Evolutionary conservation across 805 yeast species (phyloP), one percentile per base, ranked within the genome.

Genomic region (Isabelozyma pseudorhagii): DNA sequence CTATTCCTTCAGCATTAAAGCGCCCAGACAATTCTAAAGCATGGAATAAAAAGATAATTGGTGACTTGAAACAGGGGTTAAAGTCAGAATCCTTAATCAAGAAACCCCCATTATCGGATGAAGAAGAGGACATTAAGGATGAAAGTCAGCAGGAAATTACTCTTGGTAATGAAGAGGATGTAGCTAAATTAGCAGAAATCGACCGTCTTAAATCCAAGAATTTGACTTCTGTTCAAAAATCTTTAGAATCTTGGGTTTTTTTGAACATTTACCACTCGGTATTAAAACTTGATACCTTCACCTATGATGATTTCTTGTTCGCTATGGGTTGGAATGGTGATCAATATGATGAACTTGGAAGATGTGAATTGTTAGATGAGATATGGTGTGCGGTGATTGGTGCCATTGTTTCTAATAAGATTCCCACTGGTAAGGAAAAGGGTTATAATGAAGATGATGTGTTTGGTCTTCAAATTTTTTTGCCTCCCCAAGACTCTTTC

Each of bases 221-320:
- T 11, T 44, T 68, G 2, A 38, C 43, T 4, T 36, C 60, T 6
- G 53, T 69, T 3, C 74, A 68, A 45, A 80, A 79, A 45, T 77
- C 85, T 0, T 61, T 90, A 21, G 92, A 88, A 57, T 64, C 79
- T 3, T 90, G 96, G 96, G 72, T 81, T 1, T 90, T 89, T 58
- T 64, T 89, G 28, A 88, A 88, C 62, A 77, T 87, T 46, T 89
- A 84, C 63, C 81, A 83, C 55, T 76, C 77, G 36, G 82, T 89
- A 0, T 68, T 89, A 31, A 61, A 77, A 5, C 67, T 90, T n/a
- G 90, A 85, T 58, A 79, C 86, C 0, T 84, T 88, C 57, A 84
- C 93, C 0, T 88, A 87, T 68, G 97, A 89, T 67, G 96, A 86
- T 55, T 87, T 81, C 58, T 61, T 85, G 7, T 80, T 81, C 48